Percentiles rank a stretch among this genome's conserved stretches.
These are phyloP conservation scores for Marchantia polymorpha DNA, from an alignment of 225 moss, liverwort and hornwort genomes.

Conservation along the genomic window DNA sequence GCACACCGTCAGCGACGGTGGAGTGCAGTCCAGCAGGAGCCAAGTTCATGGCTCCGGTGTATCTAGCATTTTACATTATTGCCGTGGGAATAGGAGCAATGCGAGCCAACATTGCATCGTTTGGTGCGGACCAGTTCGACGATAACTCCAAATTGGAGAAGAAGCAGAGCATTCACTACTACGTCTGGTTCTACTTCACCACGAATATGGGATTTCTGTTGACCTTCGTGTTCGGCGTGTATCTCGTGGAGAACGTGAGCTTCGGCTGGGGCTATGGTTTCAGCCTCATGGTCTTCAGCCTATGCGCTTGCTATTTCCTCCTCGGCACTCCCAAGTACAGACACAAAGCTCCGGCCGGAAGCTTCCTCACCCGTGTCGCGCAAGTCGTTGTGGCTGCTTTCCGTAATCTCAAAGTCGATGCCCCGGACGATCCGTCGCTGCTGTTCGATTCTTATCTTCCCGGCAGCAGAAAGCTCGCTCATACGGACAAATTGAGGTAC, in stretches of 20 bases:
- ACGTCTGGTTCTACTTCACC: slow-evolving; percentile 58
- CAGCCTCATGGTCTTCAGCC: slow-evolving; percentile 34
- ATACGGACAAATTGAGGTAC: slow-evolving; percentile 15
- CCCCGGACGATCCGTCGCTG: slow-evolving; percentile 11
- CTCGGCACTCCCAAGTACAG: slow-evolving; percentile 32
- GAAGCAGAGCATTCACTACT: slow-evolving; percentile 48
- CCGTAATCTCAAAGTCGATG: slow-evolving; percentile 18
- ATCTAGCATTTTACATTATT: slow-evolving; percentile 50
- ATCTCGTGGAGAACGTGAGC: slow-evolving; percentile 54
- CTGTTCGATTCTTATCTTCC: slow-evolving; percentile 27
- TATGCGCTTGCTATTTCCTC: slow-evolving; percentile 13
- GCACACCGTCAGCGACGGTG: slow-evolving; percentile 40
- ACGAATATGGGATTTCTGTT: slow-evolving; percentile 35
- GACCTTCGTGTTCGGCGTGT: slow-evolving; percentile 50
- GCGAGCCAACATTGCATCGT: slow-evolving; percentile 50
- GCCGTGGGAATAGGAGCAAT: slow-evolving; percentile 57
- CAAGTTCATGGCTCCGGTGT: slow-evolving; percentile 46
- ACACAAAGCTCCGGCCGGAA: slow-evolving; percentile 26
- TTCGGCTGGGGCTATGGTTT: slow-evolving; percentile 71
- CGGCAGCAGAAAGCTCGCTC: slow-evolving; percentile 22
- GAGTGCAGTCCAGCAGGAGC: slow-evolving; percentile 44
- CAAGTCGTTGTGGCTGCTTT: slow-evolving; percentile 29
- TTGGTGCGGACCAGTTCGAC: slow-evolving; percentile 75
- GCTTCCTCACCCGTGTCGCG: slow-evolving; percentile 28
- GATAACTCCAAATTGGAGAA: slow-evolving; percentile 47